Conservation (phyloP, 345 rosid genomes). For the Syzygium oleosum region DNA sequence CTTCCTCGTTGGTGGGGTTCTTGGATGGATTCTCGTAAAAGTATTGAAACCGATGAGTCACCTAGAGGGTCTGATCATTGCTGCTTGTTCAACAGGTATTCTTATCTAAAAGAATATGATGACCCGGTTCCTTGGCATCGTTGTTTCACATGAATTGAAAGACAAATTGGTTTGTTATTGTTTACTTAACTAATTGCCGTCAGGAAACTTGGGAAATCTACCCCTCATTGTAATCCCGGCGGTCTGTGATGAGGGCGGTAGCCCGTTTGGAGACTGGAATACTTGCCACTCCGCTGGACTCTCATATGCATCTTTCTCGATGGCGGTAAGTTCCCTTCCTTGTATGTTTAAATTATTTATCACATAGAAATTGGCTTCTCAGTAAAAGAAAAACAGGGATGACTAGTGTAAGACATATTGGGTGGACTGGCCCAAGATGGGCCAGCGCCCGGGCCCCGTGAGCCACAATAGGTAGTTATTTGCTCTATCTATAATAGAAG, state of each 20-base stretch:
- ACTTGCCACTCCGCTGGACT: constrained; percentile 52
- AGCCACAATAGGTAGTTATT: too few species aligned
- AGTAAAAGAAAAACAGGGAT: neutral
- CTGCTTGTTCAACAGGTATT: constrained; percentile 67
- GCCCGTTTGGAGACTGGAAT: too few species aligned
- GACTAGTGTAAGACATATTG: too few species aligned
- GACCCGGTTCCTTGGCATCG: neutral
- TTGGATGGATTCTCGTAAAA: constrained; percentile 77
- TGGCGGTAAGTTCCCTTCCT: constrained; percentile 49
- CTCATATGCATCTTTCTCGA: constrained; percentile 82
- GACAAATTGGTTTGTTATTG: neutral
- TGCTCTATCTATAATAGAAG: too few species aligned
- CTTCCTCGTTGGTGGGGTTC: constrained; percentile 60
- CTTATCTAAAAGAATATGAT: neutral
- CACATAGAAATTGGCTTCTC: neutral
- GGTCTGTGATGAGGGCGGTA: constrained; percentile 59
- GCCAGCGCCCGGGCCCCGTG: too few species aligned
- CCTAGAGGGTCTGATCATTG: constrained; percentile 76
- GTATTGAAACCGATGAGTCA: constrained; percentile 55
- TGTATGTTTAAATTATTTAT: neutral
- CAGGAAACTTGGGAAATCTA: constrained; percentile 85
- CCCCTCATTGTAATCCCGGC: constrained; percentile 71
- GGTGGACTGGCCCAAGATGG: too few species aligned
- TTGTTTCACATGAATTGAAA: neutral
- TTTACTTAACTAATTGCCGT: too few species aligned